Evolutionary conservation across 2,329 filamentous ascomycete species (phyloP).

Genomic region (Diatrype stigma): DNA sequence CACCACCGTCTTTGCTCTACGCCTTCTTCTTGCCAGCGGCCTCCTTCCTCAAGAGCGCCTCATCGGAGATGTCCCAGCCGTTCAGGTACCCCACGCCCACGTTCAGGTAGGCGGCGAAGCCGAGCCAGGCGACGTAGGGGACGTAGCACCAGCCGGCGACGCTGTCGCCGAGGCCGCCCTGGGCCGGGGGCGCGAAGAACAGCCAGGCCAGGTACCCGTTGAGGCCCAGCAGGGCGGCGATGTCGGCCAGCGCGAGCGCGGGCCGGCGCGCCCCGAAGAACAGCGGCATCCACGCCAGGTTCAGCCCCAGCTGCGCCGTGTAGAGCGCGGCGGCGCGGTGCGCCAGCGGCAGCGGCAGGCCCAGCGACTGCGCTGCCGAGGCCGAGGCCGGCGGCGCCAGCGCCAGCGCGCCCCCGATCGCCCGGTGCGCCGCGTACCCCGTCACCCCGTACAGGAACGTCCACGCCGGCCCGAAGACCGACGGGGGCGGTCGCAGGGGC

Average conservation of each 20-base stretch:
- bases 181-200: constrained; percentile 70
- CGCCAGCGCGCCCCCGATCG: constrained; percentile 57
- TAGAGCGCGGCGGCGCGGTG: constrained; percentile 74
- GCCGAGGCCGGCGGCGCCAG: too few relatives aligned
- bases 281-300: constrained; percentile 86
- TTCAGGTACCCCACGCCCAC: constrained; percentile 66
- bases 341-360: too few relatives aligned
- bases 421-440: constrained; percentile 85
- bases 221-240: constrained; percentile 66
- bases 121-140: constrained; percentile 82
- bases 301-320: constrained; percentile 78
- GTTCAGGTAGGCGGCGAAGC: constrained; percentile 83
- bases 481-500: constrained; percentile 55
- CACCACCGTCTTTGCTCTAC: not conserved
- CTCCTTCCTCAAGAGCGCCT: constrained; percentile 26
- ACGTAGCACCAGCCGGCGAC: constrained; percentile 69
- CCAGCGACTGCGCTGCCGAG: too few relatives aligned
- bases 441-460: constrained; percentile 68
- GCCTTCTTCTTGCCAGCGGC: constrained; percentile 20
- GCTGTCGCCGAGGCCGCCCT: constrained; percentile 64
- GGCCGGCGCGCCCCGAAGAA: constrained; percentile 80
- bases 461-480: constrained; percentile 63
- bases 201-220: constrained; percentile 71
- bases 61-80: constrained; percentile 53
- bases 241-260: constrained; percentile 69